A percentile compares a stretch with the other conserved stretches of the same genome.
These are phyloP conservation scores for Conoideocrella luteorostrata DNA, from an alignment of 2,329 filamentous ascomycete genomes.

Conservation along the genomic window DNA sequence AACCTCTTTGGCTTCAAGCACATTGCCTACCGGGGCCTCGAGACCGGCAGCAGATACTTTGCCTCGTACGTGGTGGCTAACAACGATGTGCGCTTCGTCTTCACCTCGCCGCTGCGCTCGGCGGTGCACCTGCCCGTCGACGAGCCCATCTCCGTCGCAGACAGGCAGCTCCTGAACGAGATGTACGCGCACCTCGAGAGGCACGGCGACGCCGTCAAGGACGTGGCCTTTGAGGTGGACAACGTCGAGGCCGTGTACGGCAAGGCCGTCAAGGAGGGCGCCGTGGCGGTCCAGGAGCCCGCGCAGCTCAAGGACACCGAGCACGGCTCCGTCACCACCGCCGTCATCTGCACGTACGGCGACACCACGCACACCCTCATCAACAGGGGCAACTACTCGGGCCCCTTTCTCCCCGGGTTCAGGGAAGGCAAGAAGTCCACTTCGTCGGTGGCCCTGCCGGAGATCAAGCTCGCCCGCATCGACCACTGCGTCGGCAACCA, in stretches of 20 bases:
- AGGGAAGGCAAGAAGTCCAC: conserved; percentile 42
- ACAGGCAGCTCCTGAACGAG: conserved; percentile 60
- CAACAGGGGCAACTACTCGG: conserved; percentile 62
- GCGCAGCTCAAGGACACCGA: conserved; percentile 47
- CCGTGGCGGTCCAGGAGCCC: conserved; percentile 57
- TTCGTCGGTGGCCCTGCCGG: conserved; percentile 45
- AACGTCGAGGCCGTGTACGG: conserved; percentile 74
- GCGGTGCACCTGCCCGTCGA: conserved; percentile 46
- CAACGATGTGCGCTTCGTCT: conserved; percentile 70
- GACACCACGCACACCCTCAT: conserved; percentile 93
- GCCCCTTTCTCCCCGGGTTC: conserved; percentile 80
- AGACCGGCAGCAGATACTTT: conserved; percentile 75
- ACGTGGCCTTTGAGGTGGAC: conserved; percentile 93
- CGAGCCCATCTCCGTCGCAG: conserved; percentile 56
- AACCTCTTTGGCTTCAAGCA: conserved; percentile 79
- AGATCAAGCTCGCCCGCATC: conserved; percentile 64
- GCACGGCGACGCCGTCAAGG: conserved; percentile 91
- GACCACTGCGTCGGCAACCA: conserved; percentile 98
- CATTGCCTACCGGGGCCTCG: conserved; percentile 79
- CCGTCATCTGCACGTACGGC: conserved; percentile 85
- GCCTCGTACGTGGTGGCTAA: conserved; percentile 82
- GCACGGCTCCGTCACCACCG: conserved; percentile 62
- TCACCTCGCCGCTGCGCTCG: conserved; percentile 73
- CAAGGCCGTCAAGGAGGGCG: conserved; percentile 61
- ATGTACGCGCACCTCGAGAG: conserved; percentile 78